Conservation (phyloP, 2,329 filamentous ascomycete genomes). For the Grosmannia clavigera region DNA sequence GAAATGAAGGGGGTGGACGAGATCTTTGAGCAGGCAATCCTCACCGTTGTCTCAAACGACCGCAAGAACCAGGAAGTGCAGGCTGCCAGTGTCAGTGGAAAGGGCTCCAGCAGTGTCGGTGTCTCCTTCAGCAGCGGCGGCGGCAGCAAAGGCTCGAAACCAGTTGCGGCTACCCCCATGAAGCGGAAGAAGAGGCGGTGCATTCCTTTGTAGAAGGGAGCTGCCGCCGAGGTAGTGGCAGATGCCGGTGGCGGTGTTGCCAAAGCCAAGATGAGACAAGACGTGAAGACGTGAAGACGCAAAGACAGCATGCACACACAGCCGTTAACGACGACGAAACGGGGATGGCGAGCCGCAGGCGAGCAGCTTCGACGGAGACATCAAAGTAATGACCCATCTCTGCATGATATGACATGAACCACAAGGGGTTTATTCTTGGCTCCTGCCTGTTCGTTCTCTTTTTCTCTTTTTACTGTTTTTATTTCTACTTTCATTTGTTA, state of each 20-base stretch:
- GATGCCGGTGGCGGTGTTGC: background rate
- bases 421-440: conserved; percentile 1
- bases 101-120: conserved; percentile 20
- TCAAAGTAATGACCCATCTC: conserved; percentile 4
- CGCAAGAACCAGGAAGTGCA: conserved; percentile 46
- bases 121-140: conserved; percentile 16
- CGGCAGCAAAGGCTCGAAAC: conserved; percentile 11
- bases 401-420: conserved; percentile 3
- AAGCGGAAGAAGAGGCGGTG: conserved; percentile 81
- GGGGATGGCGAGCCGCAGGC: background rate
- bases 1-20: conserved; percentile 94
- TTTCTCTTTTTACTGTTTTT: background rate
- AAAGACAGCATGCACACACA: background rate
- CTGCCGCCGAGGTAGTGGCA: too few species aligned
- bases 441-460: background rate
- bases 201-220: conserved; percentile 52
- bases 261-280: background rate
- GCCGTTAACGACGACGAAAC: background rate
- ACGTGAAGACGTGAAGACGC: background rate
- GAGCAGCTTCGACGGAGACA: background rate
- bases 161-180: conserved; percentile 28
- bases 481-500: conserved; percentile 1
- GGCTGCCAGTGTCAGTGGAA: conserved; percentile 23
- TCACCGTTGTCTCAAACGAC: conserved; percentile 77
- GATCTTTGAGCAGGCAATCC: conserved; percentile 85